These are phyloP conservation scores for Termitomyces sp. DNA, from an alignment of 768 basidiomycete genomes.

Conservation along the genomic window DNA sequence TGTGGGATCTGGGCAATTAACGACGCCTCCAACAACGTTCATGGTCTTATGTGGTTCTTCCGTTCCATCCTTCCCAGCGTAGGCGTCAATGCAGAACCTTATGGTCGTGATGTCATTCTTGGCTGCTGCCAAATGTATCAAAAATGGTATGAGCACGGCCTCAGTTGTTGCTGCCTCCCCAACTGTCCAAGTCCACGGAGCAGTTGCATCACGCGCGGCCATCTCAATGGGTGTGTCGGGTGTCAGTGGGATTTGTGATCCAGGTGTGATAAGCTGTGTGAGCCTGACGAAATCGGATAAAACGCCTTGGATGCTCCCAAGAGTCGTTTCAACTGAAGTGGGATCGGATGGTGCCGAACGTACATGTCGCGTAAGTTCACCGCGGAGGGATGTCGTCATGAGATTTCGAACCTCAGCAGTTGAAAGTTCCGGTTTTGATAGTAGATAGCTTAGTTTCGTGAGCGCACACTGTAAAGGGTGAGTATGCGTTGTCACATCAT, in stretches of 20 bases:
- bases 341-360: constrained; percentile 37
- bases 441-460: constrained; percentile 83
- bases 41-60: constrained; percentile 24
- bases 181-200: constrained; percentile 76
- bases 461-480: constrained; percentile 66
- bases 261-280: constrained; percentile 31
- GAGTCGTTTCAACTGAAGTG: constrained; percentile 35
- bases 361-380: constrained; percentile 69
- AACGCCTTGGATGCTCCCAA: constrained; percentile 58
- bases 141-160: constrained; percentile 65
- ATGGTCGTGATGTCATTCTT: constrained; percentile 61
- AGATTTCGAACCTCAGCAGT: constrained; percentile 65
- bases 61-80: constrained; percentile 16
- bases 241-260: constrained; percentile 29
- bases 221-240: constrained; percentile 31
- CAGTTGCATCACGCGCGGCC: constrained; percentile 39
- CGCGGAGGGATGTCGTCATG: constrained; percentile 75
- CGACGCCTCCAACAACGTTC: constrained; percentile 59
- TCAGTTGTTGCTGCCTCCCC: constrained; percentile 70
- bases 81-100: constrained; percentile 47
- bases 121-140: constrained; percentile 76
- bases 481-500: neutral
- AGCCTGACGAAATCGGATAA: constrained; percentile 67
- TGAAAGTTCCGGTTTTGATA: constrained; percentile 79
- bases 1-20: constrained; percentile 65